Percentiles rank a stretch among this genome's conserved stretches.
Evolutionary conservation across 768 basidiomycete genomes (phyloP).

Genomic region (Termitomyces sp.): DNA sequence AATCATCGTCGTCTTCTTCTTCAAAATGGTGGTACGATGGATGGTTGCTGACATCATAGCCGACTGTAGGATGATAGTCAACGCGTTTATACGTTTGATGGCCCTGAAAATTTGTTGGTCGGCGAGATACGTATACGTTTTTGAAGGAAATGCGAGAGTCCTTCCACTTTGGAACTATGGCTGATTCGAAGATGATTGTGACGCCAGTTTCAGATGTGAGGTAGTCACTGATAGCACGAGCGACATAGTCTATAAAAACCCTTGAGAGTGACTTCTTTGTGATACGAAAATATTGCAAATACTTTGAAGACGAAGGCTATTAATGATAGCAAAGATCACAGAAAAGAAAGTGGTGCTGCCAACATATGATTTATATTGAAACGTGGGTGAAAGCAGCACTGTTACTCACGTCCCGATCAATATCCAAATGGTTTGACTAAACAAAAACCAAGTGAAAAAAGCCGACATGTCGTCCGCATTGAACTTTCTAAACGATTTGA

Average conservation of each 20-base stretch:
- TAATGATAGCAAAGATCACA: constrained; percentile 82
- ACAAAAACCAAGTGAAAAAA: constrained; percentile 91
- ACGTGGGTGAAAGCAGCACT: background rate
- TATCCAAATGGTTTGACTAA: constrained; percentile 96
- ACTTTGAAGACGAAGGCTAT: constrained; percentile 85
- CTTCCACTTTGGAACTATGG: constrained; percentile 97
- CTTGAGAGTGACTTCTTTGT: constrained; percentile 1
- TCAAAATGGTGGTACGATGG: constrained; percentile 57
- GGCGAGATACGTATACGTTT: constrained; percentile 90
- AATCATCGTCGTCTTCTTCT: constrained; percentile 57
- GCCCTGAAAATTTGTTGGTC: constrained; percentile 35
- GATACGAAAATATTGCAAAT: background rate
- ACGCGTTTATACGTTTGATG: constrained; percentile 16
- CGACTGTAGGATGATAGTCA: constrained; percentile 53
- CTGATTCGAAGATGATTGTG: constrained; percentile 93
- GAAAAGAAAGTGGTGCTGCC: constrained; percentile 91
- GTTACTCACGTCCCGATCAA: constrained; percentile 81
- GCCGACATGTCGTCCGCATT: constrained; percentile 97
- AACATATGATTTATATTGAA: background rate
- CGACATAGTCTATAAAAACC: constrained; percentile 62
- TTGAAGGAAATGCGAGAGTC: constrained; percentile 95
- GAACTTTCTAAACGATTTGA: constrained; percentile 89
- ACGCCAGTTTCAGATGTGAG: constrained; percentile 91
- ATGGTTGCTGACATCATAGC: constrained; percentile 75
- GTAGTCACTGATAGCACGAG: constrained; percentile 85